Conservation (phyloP, 306 rosid genomes). For the Sindora glabra region DNA sequence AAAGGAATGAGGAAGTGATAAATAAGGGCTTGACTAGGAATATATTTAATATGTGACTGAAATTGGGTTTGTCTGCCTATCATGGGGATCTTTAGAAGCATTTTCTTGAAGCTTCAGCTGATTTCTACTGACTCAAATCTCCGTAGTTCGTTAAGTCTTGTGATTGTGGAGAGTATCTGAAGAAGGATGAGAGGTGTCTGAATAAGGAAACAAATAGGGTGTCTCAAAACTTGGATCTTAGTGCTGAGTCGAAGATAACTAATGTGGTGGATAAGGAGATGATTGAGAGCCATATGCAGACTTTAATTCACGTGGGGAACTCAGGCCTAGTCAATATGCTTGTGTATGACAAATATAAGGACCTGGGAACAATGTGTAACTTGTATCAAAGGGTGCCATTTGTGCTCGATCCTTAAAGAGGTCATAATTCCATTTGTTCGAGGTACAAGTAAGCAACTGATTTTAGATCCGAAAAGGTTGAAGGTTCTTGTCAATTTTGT, state of each 20-base stretch:
- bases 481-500: conserved; percentile 51
- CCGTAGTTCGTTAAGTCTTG: conserved; percentile 43
- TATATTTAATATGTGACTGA: conserved; percentile 39
- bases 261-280: conserved; percentile 44
- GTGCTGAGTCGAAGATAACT: conserved; percentile 36
- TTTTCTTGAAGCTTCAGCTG: conserved; percentile 37
- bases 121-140: conserved; percentile 39
- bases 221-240: conserved; percentile 41
- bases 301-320: conserved; percentile 45
- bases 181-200: conserved; percentile 43
- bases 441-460: conserved; percentile 42
- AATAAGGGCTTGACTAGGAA: conserved; percentile 52
- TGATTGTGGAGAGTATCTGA: conserved; percentile 49
- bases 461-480: conserved; percentile 42
- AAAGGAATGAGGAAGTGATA: conserved; percentile 46
- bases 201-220: conserved; percentile 46
- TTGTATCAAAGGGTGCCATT: conserved; percentile 36
- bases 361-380: conserved; percentile 39
- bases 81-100: conserved; percentile 39
- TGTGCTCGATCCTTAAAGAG: conserved; percentile 39
- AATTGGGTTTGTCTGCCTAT: conserved; percentile 42
- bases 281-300: conserved; percentile 42
- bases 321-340: conserved; percentile 49
- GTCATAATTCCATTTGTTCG: conserved; percentile 38
- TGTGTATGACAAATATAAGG: conserved; percentile 44